phyloP scores from a whole-genome alignment of 345 rosid species.

The Cochlearia excelsa region DNA sequence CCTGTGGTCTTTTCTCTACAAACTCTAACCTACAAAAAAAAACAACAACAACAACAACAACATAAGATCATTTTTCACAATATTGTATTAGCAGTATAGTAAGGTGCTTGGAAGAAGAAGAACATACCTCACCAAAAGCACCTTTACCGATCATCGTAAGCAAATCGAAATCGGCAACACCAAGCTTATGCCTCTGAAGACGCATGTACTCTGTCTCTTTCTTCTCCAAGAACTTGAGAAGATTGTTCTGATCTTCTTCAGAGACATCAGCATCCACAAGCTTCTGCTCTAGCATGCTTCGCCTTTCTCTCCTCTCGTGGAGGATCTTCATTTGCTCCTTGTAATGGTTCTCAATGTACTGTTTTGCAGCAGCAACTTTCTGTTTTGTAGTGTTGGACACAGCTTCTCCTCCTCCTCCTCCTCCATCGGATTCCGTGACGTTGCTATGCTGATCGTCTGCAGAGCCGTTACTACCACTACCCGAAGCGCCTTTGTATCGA shows the following conservation, averaged over 20 bases:
- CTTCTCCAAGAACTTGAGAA: constrained; percentile 84
- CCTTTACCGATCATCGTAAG: constrained; percentile 85
- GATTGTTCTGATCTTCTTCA: constrained; percentile 89
- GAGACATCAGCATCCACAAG: constrained; percentile 95
- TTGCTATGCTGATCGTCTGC: constrained; percentile 17
- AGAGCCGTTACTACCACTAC: constrained; percentile 33
- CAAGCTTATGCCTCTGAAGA: constrained; percentile 92
- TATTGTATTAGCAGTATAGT: too few species aligned
- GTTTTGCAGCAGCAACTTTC: constrained; percentile 79
- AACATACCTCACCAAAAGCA: constrained; percentile 76
- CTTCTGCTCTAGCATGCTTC: constrained; percentile 73
- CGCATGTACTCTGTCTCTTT: constrained; percentile 99
- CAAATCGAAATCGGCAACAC: constrained; percentile 86
- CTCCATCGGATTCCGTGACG: neutral
- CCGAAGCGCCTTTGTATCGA: constrained; percentile 42
- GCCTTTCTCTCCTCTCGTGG: constrained; percentile 71
- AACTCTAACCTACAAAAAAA: constrained; percentile 67
- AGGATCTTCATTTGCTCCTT: constrained; percentile 84
- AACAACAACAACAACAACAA: constrained; percentile 1
- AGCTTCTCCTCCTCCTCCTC: constrained; percentile 45
- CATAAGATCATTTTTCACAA: too few species aligned
- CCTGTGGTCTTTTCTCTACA: constrained; percentile 85
- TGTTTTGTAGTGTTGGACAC: constrained; percentile 62
- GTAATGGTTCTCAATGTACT: constrained; percentile 84
- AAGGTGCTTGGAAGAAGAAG: neutral